Evolutionary conservation across 2,329 filamentous ascomycete genomes (phyloP), one percentile per base, ranked within the genome.

Genomic region (Colletotrichum caudatum): DNA sequence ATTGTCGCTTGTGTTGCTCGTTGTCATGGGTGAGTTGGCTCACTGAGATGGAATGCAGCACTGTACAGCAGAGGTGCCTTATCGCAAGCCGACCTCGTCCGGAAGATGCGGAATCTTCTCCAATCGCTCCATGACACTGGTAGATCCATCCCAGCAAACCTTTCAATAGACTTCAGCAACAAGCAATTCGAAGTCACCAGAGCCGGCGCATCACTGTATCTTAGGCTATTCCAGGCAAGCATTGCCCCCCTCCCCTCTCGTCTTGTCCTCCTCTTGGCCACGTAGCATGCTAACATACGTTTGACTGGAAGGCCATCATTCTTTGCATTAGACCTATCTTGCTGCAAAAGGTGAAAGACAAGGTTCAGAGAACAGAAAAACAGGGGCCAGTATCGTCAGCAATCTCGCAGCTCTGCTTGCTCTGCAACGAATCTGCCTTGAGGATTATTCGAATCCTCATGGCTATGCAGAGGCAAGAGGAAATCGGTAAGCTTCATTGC

Each of bases 291-390:
- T 58, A 8, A 65, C 33, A 8, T 12, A 8, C n/a, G 20, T 11
- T 26, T 29, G 5, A 53, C 35, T 8, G n/a, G n/a, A 53, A 78
- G 76, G 77, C 77, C 1, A 78, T 78, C 39, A 78, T 79, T 11
- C 72, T 79, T 5, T 79, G 77, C 29, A 77, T 77, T 35, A 53
- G 77, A 2, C 77, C 77, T 29, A 75, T 78, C 16, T 64, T 79
- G 5, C 73, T 79, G 0, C 77, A 78, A 26, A 68, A 75, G 16
- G 77, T 78, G 33, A 79, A 79, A 41, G 77, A 78, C 29, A 78
- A 78, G 44, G 76, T 78, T 5, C 62, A 77, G 14, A 68, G 72
- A 1, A 68, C 69, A 1, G 64, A 74, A 2, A 72, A 74, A 9
- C 71, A 76, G 1, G 73, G 35, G 11, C n/a, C 75, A 1, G 66